Evolutionary conservation across 2,329 filamentous ascomycete species (phyloP), one percentile per base, ranked within the genome.

Genomic region (Fusarium acutatum): DNA sequence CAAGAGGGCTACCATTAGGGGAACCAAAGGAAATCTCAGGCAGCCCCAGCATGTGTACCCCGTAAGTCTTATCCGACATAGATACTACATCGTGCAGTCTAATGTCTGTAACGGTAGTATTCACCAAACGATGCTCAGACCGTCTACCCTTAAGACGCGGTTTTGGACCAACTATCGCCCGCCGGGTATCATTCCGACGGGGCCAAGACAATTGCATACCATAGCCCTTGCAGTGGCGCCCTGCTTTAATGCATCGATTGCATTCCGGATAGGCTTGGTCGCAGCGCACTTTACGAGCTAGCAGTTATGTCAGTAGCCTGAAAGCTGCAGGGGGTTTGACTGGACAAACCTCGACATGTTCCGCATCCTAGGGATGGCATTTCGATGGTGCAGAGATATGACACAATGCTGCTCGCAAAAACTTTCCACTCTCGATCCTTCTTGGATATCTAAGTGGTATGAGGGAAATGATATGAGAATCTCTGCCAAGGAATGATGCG

Each of bases 241-340:
- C 62, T 20, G 63, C 4, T 4, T 49, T 44, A 15, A 44, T 17
- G 30, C 74, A 76, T 5, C 70, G 62, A 12, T 46, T 54, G 10
- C 74, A 76, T 22, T 14, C 50, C 0, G 74, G 74, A 5, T 53
- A 44, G 1, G 62, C 17, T 13, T 72, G 69, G 37, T 76, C 74
- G 10, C 74, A 76, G 15, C 62, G 72, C 1, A 76, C 69, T 17
- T 75, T 76, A 12, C 74, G 74, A 1, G 58, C 74, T 76, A 38
- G 11, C 12, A 9, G 2, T 11, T 7, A 4, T 15, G 28, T 74
- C 18, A 75, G 61, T 24, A 26, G n/a, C 6, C 12, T n/a, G 15
- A 15, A 12, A 11, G 34, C 34, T 24, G 17, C 40, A 24, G 6
- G 20, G 20, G 20, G 12, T 3, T 15, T 22, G 26, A 17, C 10